Evolutionary conservation across 2,329 filamentous ascomycete species (phyloP).

Genomic region (Calonectria pteridis): DNA sequence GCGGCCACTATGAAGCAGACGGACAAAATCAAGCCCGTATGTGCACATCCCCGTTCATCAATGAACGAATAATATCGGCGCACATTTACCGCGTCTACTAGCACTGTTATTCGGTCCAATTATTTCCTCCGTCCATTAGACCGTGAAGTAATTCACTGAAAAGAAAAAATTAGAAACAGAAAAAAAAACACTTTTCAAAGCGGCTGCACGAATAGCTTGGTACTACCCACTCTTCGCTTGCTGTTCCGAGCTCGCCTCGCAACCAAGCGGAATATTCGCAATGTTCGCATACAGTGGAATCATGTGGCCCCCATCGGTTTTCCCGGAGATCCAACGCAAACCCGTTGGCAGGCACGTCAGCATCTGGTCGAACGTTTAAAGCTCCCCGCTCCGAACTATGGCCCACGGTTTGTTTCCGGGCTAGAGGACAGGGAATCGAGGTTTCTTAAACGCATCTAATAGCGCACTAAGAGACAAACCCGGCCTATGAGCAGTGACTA

Average conservation of each 20-base stretch:
- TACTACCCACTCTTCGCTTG: background rate
- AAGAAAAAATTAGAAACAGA: background rate
- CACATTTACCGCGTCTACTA: background rate
- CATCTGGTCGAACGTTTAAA: background rate
- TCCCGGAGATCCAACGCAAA: background rate
- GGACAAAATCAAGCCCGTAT: background rate
- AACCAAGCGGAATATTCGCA: background rate
- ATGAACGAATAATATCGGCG: background rate
- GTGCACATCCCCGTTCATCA: background rate
- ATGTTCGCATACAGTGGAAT: background rate
- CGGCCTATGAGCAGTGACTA: background rate
- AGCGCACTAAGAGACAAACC: background rate
- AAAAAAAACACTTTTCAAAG: background rate
- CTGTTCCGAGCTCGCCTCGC: background rate
- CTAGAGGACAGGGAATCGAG: background rate
- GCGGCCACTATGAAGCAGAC: conserved; percentile 3
- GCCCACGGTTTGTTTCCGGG: background rate
- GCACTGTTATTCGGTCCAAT: background rate
- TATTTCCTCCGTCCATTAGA: background rate
- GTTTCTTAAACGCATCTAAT: background rate
- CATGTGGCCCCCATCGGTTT: background rate
- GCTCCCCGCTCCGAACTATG: background rate
- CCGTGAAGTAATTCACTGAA: background rate
- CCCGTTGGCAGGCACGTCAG: background rate
- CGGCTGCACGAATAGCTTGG: background rate